Percentiles rank a stretch among this genome's conserved stretches.
Conservation (phyloP, 108 stramenopile genomes). For the Phaeodactylum tricornutum region DNA sequence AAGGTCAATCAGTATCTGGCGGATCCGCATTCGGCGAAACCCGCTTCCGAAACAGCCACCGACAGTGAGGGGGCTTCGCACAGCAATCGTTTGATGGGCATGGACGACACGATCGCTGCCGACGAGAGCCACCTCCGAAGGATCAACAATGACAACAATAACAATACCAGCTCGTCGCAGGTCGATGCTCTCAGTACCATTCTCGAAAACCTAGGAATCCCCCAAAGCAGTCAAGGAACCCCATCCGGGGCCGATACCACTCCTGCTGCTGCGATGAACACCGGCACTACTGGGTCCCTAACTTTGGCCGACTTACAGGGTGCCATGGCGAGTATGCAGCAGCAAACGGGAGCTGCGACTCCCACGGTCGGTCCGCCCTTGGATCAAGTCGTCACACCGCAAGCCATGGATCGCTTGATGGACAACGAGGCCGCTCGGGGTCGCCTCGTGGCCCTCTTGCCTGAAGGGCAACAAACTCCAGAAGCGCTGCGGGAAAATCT, state of each 20-base stretch:
- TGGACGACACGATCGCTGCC: constrained; percentile 1
- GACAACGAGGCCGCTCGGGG: constrained; percentile 33
- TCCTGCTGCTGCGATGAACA: constrained; percentile 8
- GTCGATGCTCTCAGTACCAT: constrained; percentile 76
- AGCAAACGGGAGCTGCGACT: constrained; percentile 12
- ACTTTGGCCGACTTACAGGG: constrained; percentile 70
- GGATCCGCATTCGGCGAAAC: constrained; percentile 25
- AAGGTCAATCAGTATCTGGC: constrained; percentile 61
- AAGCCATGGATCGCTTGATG: constrained; percentile 26
- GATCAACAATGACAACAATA: neutral
- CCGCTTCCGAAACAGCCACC: constrained; percentile 12
- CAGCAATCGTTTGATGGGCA: neutral
- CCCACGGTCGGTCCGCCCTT: constrained; percentile 33
- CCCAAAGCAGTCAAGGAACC: constrained; percentile 28
- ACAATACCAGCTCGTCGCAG: constrained; percentile 32
- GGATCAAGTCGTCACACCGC: constrained; percentile 51
- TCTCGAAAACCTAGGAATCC: constrained; percentile 77
- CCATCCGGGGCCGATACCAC: constrained; percentile 9
- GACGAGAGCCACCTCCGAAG: constrained; percentile 5
- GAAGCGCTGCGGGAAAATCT: constrained; percentile 57
- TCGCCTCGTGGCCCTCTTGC: constrained; percentile 54
- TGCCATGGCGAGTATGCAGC: constrained; percentile 63
- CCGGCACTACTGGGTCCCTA: constrained; percentile 33
- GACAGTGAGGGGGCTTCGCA: neutral
- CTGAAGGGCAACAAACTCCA: constrained; percentile 37